Conservation (phyloP, 2,329 filamentous ascomycete genomes). For the Tympanopsis confertula region DNA sequence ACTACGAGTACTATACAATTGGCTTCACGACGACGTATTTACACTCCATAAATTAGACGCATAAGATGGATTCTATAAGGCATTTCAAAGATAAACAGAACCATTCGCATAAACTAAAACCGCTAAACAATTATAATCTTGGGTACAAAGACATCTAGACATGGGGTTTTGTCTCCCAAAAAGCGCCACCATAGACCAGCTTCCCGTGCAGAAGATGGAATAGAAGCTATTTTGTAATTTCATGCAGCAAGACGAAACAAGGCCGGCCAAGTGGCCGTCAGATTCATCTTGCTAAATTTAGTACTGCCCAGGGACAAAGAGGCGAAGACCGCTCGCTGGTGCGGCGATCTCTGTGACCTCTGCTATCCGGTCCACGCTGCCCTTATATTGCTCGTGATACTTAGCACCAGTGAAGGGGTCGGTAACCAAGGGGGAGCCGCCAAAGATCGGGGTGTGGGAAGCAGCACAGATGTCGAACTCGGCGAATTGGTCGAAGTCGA, state of each 20-base stretch:
- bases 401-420: constrained; percentile 88
- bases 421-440: constrained; percentile 69
- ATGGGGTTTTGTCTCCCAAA: no score
- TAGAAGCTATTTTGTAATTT: no score
- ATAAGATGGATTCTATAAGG: no score
- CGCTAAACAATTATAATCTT: background rate
- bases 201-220: no score
- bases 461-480: constrained; percentile 95
- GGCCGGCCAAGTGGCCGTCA: no score
- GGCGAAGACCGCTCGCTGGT: constrained; percentile 80
- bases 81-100: no score
- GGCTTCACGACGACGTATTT: no score
- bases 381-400: constrained; percentile 90
- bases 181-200: no score
- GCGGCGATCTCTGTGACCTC: constrained; percentile 90
- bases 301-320: constrained; percentile 39
- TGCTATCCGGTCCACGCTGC: constrained; percentile 76
- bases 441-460: constrained; percentile 88
- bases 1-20: no score
- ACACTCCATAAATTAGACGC: no score
- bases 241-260: no score
- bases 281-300: background rate
- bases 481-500: constrained; percentile 94
- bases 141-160: background rate
- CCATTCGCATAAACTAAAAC: no score